A percentile compares a stretch with the other conserved stretches of the same genome.
These are phyloP conservation scores for Vitis cinerea DNA, from an alignment of 164 flowering plant genomes.

Conservation along the genomic window DNA sequence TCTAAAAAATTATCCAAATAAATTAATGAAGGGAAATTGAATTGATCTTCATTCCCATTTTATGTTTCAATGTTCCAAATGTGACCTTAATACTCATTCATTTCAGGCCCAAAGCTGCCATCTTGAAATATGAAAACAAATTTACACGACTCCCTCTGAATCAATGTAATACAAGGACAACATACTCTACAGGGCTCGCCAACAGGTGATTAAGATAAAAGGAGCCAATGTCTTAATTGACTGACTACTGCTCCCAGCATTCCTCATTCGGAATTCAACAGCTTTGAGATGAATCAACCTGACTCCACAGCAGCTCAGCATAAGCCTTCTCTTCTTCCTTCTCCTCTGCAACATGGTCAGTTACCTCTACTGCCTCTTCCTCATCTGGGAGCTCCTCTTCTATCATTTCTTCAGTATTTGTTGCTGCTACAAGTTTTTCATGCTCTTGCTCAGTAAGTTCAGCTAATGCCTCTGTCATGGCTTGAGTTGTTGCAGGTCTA, in stretches of 20 bases:
- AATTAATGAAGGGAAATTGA: too few relatives aligned
- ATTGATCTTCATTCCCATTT: too few relatives aligned
- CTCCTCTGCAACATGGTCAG: slow-evolving; percentile 35
- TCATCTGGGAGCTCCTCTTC: slow-evolving; percentile 52
- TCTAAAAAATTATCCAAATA: too few relatives aligned
- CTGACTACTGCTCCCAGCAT: slow-evolving; percentile 22
- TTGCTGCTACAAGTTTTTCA: slow-evolving; percentile 17
- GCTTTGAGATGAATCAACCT: slow-evolving; percentile 57
- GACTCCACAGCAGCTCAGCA: slow-evolving; percentile 76
- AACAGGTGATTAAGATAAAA: too few relatives aligned
- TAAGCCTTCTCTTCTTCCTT: slow-evolving; percentile 74
- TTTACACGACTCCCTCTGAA: too few relatives aligned
- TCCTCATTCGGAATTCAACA: slow-evolving; percentile 14
- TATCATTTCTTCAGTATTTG: slow-evolving; percentile 24
- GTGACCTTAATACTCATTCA: too few relatives aligned
- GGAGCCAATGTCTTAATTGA: slow-evolving; percentile 10
- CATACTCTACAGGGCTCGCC: too few relatives aligned
- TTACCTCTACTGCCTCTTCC: slow-evolving; percentile 47
- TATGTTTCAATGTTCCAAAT: too few relatives aligned
- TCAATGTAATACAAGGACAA: too few relatives aligned
- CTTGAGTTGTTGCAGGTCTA: slow-evolving; percentile 70
- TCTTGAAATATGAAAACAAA: too few relatives aligned
- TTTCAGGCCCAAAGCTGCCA: too few relatives aligned
- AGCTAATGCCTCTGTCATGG: slow-evolving; percentile 66
- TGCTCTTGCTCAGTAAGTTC: slow-evolving; percentile 37